Base-by-base conservation (phyloP, 805 yeast genomes). In the Middelhovenomyces tepae region DNA sequence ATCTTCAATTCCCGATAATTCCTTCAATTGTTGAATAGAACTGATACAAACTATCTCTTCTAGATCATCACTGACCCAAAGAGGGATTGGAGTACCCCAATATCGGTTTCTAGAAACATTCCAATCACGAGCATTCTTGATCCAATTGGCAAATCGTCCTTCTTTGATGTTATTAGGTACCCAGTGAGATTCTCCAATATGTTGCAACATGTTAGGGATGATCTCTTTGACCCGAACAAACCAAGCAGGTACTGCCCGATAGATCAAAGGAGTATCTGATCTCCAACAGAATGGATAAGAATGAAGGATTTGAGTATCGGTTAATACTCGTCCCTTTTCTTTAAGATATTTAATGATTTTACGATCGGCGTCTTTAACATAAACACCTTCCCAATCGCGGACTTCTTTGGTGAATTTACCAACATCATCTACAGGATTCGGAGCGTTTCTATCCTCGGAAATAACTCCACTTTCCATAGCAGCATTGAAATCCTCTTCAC, bases 281-380 rank as follows among this genome's bases (percentile, higher is more conserved):
- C 99, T 81, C 99, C 99, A 91, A 68, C 99, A 91, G 80, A 91
- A 91, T 51, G 99, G 98, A 62, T 91, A 91, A 60, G 94, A 80
- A 71, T 91, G 99, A 64, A 78, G 77, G 46, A 87, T 70, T 68
- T 91, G 97, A 27, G 84, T 66, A 37, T 77, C 79, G 27, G 75
- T 71, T 44, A 91, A 66, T 22, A 91, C 47, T 45, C 78, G 72
- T 32, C 94, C 97, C 24, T 67, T 59, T 34, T 75, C 82, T 39
- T 91, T 82, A 56, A 91, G 69, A 44, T 72, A 64, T 62, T 85
- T 87, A 60, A 91, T 85, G 56, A 91, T 89, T 51, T 73, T 70
- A 50, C 85, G 77, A 62, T 91, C 98, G 29, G 97, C 96, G 52
- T 85, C 95, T 66, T 91, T 91, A 45, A 91, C 96, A 53, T 89